phyloP scores from a whole-genome alignment of 2,329 filamentous ascomycete species.

The Coleophoma eucalyptorum region DNA sequence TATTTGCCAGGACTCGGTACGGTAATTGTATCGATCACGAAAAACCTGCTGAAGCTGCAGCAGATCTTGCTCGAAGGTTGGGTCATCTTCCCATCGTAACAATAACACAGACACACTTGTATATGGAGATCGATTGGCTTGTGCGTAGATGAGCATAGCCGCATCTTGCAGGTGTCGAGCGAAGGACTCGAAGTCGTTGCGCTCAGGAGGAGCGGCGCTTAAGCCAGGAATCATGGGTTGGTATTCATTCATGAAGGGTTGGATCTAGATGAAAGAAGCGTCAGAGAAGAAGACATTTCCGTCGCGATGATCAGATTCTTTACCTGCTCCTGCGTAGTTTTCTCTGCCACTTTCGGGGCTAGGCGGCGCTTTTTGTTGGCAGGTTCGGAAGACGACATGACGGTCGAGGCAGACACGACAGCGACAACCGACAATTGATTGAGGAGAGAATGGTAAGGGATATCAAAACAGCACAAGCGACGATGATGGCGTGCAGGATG shows the following conservation, averaged over 20 bases:
- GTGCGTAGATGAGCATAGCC: conserved; percentile 62
- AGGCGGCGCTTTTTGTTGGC: conserved; percentile 30
- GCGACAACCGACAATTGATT: background rate
- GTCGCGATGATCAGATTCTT: conserved; percentile 3
- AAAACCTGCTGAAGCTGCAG: conserved; percentile 52
- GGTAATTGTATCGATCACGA: conserved; percentile 56
- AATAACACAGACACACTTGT: conserved; percentile 56
- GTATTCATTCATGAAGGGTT: conserved; percentile 24
- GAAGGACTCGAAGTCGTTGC: conserved; percentile 59
- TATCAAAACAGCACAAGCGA: background rate
- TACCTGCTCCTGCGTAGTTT: conserved; percentile 27
- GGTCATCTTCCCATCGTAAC: conserved; percentile 60
- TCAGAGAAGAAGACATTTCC: background rate
- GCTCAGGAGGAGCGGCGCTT: conserved; percentile 26
- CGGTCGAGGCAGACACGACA: conserved; percentile 12
- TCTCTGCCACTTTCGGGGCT: conserved; percentile 28
- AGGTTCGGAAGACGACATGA: conserved; percentile 22
- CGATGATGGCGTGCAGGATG: background rate
- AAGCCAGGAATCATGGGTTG: conserved; percentile 22
- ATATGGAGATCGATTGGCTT: conserved; percentile 55
- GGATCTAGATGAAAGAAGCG: conserved; percentile 11
- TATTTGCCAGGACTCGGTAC: conserved; percentile 57
- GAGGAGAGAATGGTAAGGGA: background rate
- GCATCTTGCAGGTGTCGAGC: conserved; percentile 66
- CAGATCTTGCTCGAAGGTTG: conserved; percentile 48